Percentiles rank a stretch among this genome's conserved stretches.
Evolutionary conservation across 2,329 filamentous ascomycete genomes (phyloP).

Genomic region (Alternaria ethzedia): DNA sequence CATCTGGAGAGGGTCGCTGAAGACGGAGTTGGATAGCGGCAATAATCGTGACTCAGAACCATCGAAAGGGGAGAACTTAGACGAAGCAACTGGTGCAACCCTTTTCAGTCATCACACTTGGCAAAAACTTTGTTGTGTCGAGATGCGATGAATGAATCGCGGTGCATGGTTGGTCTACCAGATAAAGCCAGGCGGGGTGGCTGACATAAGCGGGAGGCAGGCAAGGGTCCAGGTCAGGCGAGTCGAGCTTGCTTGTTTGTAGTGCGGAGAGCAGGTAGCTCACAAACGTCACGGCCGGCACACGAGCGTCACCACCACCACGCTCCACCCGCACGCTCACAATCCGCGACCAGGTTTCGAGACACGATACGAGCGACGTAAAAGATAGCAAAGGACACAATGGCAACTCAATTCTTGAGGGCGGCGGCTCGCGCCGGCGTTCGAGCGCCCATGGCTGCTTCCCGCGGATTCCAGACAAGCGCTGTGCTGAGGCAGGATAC

Average conservation of each 20-base stretch:
- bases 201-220: slow-evolving; percentile 3
- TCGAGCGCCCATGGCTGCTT: slow-evolving; percentile 23
- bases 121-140: neutral
- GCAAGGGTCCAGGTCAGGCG: slow-evolving; percentile 13
- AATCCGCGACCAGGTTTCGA: neutral
- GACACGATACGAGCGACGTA: neutral
- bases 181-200: neutral
- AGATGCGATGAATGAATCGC: neutral
- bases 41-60: neutral
- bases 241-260: slow-evolving; percentile 15
- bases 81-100: too few relatives aligned
- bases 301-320: slow-evolving; percentile 7
- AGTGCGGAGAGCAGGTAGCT: slow-evolving; percentile 9
- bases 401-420: slow-evolving; percentile 54
- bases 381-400: slow-evolving; percentile 25
- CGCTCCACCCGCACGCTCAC: neutral
- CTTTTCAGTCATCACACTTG: neutral
- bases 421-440: slow-evolving; percentile 47
- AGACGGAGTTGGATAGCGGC: neutral
- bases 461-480: slow-evolving; percentile 52
- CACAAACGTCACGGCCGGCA: slow-evolving; percentile 16
- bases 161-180: slow-evolving; percentile 5
- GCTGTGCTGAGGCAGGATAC: slow-evolving; percentile 37
- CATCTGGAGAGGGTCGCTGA: neutral
- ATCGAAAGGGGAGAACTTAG: neutral